Evolutionary conservation across 202 grass and related monocot genomes (phyloP).

Genomic region (Hordeum pubiflorum): DNA sequence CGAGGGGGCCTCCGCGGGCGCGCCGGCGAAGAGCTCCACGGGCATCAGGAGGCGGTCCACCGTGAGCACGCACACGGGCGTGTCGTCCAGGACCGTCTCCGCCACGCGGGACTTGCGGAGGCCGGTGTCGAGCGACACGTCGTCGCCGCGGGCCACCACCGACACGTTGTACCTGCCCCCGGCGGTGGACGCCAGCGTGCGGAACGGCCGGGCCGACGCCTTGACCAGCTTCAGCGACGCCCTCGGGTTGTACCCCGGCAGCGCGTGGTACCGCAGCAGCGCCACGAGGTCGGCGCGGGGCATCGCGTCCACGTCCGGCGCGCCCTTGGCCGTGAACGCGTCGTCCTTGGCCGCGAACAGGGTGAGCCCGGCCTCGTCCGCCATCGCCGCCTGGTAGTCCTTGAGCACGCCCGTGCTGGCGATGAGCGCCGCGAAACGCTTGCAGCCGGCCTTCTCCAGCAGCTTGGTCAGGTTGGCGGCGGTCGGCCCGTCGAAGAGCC

Average conservation of each 20-base stretch:
- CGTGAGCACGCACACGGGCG: slow-evolving; percentile 60
- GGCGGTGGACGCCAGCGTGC: slow-evolving; percentile 47
- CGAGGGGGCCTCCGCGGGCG: slow-evolving; percentile 10
- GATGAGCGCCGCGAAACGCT: slow-evolving; percentile 63
- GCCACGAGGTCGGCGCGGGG: slow-evolving; percentile 45
- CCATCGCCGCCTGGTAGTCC: slow-evolving; percentile 70
- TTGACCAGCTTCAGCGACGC: slow-evolving; percentile 45
- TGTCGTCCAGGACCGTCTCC: slow-evolving; percentile 63
- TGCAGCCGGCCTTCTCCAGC: slow-evolving; percentile 87
- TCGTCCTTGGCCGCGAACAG: slow-evolving; percentile 89
- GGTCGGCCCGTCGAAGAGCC: slow-evolving; percentile 49
- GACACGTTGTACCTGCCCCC: slow-evolving; percentile 44
- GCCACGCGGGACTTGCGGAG: slow-evolving; percentile 61
- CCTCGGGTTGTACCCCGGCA: slow-evolving; percentile 66
- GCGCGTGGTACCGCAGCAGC: slow-evolving; percentile 66
- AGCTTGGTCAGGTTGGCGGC: slow-evolving; percentile 49
- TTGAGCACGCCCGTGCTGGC: slow-evolving; percentile 59
- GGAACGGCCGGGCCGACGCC: slow-evolving; percentile 22
- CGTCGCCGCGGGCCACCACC: slow-evolving; percentile 53
- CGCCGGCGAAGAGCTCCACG: slow-evolving; percentile 55
- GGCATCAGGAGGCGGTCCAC: slow-evolving; percentile 71
- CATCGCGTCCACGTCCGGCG: slow-evolving; percentile 55
- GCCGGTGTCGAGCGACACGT: slow-evolving; percentile 66
- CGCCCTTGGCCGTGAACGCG: slow-evolving; percentile 53
- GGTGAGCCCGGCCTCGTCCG: slow-evolving; percentile 51